Evolutionary conservation across 352 stramenopile species (phyloP).

Genomic region (Pythium grandisporangium): DNA sequence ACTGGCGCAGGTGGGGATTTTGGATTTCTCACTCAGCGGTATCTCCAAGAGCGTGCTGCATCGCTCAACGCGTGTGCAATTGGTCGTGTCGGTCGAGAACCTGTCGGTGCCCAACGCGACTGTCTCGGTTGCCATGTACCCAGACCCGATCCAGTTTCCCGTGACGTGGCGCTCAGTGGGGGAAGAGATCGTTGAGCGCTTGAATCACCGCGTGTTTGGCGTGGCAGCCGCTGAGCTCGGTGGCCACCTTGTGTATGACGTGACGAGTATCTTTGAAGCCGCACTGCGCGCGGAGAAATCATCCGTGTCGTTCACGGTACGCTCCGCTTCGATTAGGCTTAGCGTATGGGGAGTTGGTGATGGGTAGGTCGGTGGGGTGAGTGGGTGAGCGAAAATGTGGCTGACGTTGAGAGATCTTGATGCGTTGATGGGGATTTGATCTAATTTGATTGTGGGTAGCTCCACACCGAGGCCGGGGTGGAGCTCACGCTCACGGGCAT

Average conservation of each 20-base stretch:
- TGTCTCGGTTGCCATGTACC: conserved; percentile 36
- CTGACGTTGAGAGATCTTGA: too few species aligned
- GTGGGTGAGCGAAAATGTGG: too few species aligned
- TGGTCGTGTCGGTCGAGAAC: conserved; percentile 63
- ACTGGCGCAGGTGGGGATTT: conserved; percentile 41
- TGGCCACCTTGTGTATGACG: conserved; percentile 65
- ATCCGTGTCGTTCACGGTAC: conserved; percentile 50
- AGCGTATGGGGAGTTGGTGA: too few species aligned
- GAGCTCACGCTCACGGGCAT: conserved; percentile 49
- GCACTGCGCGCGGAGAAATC: conserved; percentile 36
- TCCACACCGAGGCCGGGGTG: conserved; percentile 35
- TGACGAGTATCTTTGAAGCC: conserved; percentile 60
- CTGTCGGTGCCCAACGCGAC: conserved; percentile 33
- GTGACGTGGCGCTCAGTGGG: conserved; percentile 44
- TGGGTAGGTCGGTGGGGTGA: too few species aligned
- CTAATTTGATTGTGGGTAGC: too few species aligned
- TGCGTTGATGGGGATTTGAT: too few species aligned
- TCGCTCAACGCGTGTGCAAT: conserved; percentile 53
- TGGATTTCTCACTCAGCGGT: conserved; percentile 59
- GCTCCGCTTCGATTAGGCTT: too few species aligned
- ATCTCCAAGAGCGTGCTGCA: conserved; percentile 58
- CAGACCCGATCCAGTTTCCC: conserved; percentile 35
- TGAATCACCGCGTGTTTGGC: conserved; percentile 47
- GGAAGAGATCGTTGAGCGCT: conserved; percentile 21
- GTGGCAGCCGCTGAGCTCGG: conserved; percentile 36